These are phyloP conservation scores for Trichoderma simmonsii DNA, from an alignment of 2,329 filamentous ascomycete genomes.

Conservation along the genomic window DNA sequence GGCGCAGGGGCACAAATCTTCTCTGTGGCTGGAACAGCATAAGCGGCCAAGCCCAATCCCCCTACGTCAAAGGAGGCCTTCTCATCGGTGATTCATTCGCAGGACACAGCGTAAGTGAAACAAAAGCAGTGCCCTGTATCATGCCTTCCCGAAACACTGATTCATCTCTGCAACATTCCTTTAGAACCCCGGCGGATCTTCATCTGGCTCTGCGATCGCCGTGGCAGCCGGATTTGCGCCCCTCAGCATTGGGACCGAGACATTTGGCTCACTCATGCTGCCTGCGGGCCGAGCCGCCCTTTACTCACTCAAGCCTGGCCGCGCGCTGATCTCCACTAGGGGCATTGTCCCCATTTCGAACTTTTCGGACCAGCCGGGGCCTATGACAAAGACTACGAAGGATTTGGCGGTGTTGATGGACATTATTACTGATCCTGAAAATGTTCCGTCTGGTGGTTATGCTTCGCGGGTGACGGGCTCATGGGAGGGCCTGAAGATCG, in stretches of 20 bases:
- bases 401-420: conserved; percentile 20
- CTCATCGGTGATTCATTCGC: neutral
- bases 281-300: conserved; percentile 19
- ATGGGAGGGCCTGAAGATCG: conserved; percentile 18
- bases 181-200: conserved; percentile 47
- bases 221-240: conserved; percentile 52
- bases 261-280: conserved; percentile 41
- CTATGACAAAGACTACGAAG: conserved; percentile 14
- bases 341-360: conserved; percentile 16
- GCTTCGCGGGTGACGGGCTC: conserved; percentile 10
- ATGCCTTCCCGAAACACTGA: neutral
- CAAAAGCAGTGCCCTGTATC: neutral
- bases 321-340: conserved; percentile 2
- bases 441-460: conserved; percentile 12
- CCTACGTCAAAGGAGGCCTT: conserved; percentile 19
- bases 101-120: conserved; percentile 19
- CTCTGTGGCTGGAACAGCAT: conserved; percentile 20
- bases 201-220: conserved; percentile 52
- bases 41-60: conserved; percentile 20
- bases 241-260: conserved; percentile 56
- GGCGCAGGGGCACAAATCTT: neutral
- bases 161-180: neutral
- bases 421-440: neutral
- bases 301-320: conserved; percentile 20
- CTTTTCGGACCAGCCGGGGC: conserved; percentile 16